Conservation (phyloP, 345 rosid species). For the Cochlearia excelsa region DNA sequence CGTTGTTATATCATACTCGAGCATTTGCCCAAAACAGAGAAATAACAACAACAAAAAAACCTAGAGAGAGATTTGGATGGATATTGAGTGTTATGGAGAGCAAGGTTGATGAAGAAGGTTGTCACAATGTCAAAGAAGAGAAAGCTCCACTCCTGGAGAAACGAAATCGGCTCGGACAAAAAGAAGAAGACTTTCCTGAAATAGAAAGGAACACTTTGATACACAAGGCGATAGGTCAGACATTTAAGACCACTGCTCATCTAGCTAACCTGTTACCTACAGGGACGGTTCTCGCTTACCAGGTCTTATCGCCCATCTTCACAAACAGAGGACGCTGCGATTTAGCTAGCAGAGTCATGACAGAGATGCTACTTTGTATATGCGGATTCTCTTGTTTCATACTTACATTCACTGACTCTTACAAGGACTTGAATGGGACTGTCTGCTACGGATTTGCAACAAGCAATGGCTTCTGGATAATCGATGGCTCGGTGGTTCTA, state of each 20-base stretch:
- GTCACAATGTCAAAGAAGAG: slow-evolving; percentile 9
- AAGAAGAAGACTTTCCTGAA: slow-evolving; percentile 29
- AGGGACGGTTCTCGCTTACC: slow-evolving; percentile 83
- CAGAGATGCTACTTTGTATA: slow-evolving; percentile 47
- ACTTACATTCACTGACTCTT: slow-evolving; percentile 71
- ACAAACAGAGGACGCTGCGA: slow-evolving; percentile 72
- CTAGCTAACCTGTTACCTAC: slow-evolving; percentile 86
- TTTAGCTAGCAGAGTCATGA: slow-evolving; percentile 53
- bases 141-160: slow-evolving; percentile 27
- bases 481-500: slow-evolving; percentile 61
- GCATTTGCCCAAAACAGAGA: slow-evolving; percentile 20
- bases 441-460: slow-evolving; percentile 76
- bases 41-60: slow-evolving; percentile 15
- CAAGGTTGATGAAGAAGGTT: slow-evolving; percentile 33
- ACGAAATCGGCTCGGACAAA: slow-evolving; percentile 21
- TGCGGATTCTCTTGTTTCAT: slow-evolving; percentile 72
- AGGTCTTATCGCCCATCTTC: slow-evolving; percentile 66
- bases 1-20: slow-evolving; percentile 1
- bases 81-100: slow-evolving; percentile 23
- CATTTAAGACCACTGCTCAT: slow-evolving; percentile 77
- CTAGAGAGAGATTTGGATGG: slow-evolving; percentile 15
- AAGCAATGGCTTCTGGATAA: slow-evolving; percentile 58
- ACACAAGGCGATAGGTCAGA: slow-evolving; percentile 72
- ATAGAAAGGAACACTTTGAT: slow-evolving; percentile 38
- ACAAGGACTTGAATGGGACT: slow-evolving; percentile 63